phyloP scores from a whole-genome alignment of 2,329 filamentous ascomycete species.

The Trichoderma semiorbis region DNA sequence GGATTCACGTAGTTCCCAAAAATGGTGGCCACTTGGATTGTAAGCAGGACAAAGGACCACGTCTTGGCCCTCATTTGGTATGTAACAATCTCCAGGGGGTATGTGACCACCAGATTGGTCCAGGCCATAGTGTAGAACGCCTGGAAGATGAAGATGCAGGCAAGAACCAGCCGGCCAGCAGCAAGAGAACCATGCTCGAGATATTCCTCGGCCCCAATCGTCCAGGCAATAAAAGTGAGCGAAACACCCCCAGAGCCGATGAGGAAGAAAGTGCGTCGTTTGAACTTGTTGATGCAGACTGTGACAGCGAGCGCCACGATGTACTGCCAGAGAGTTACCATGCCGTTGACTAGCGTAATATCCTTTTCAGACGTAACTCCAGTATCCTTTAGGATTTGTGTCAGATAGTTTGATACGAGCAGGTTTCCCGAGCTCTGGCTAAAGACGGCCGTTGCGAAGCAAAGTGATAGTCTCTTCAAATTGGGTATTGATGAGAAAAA shows the following conservation, averaged over 20 bases:
- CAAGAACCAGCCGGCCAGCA: slow-evolving; percentile 35
- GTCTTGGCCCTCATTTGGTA: slow-evolving; percentile 43
- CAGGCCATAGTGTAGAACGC: slow-evolving; percentile 42
- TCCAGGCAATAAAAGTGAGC: slow-evolving; percentile 40
- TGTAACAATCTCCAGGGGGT: slow-evolving; percentile 41
- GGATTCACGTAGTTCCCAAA: slow-evolving; percentile 41
- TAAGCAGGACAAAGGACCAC: slow-evolving; percentile 39
- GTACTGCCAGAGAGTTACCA: slow-evolving; percentile 42
- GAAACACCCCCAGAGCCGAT: slow-evolving; percentile 37
- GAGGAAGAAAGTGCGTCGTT: slow-evolving; percentile 38
- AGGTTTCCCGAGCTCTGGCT: slow-evolving; percentile 41
- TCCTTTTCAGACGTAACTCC: slow-evolving; percentile 37
- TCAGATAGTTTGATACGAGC: slow-evolving; percentile 42
- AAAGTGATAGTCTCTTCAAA: slow-evolving; percentile 39
- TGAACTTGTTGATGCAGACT: slow-evolving; percentile 35
- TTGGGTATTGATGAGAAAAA: slow-evolving; percentile 40
- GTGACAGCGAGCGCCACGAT: slow-evolving; percentile 39
- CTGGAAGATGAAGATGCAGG: slow-evolving; percentile 42
- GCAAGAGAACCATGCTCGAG: slow-evolving; percentile 31
- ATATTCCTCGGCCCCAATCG: slow-evolving; percentile 37
- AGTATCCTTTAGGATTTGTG: slow-evolving; percentile 37
- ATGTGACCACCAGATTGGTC: slow-evolving; percentile 42
- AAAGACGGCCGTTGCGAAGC: slow-evolving; percentile 39
- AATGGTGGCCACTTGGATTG: slow-evolving; percentile 36
- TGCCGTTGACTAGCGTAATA: slow-evolving; percentile 41